Conservation (phyloP, 2,329 filamentous ascomycete species). For the Tolypocladium endophyticum region DNA sequence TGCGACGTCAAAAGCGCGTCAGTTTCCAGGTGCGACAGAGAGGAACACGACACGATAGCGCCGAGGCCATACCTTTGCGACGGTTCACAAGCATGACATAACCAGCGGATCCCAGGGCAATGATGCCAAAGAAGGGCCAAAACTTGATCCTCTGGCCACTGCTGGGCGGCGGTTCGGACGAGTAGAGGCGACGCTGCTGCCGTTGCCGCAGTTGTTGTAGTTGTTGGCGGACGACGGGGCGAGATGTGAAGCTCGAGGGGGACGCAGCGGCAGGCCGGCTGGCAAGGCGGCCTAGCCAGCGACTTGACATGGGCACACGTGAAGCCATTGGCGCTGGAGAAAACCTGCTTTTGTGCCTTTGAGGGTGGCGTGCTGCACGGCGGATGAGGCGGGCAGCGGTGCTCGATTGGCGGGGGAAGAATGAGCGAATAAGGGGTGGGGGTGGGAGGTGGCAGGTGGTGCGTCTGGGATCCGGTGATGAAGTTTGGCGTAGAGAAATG, state of each 20-base stretch:
- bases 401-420: background rate
- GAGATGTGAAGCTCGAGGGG: slow-evolving; percentile 8
- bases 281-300: slow-evolving; percentile 10
- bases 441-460: background rate
- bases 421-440: background rate
- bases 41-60: background rate
- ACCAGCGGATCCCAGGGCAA: slow-evolving; percentile 34
- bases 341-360: background rate
- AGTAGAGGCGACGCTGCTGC: slow-evolving; percentile 25
- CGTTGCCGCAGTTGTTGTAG: background rate
- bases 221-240: background rate
- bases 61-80: slow-evolving; percentile 31
- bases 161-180: slow-evolving; percentile 25
- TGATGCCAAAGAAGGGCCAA: slow-evolving; percentile 45
- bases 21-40: background rate
- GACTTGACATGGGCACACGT: slow-evolving; percentile 17
- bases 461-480: background rate
- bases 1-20: slow-evolving; percentile 8
- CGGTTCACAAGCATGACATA: slow-evolving; percentile 40
- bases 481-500: background rate
- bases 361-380: background rate
- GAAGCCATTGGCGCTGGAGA: slow-evolving; percentile 16
- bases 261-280: slow-evolving; percentile 3
- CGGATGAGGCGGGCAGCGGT: background rate
- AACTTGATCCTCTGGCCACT: slow-evolving; percentile 38